Evolutionary conservation across 345 rosid species (phyloP), one percentile per base, ranked within the genome.

Genomic region (Pistacia atlantica): DNA sequence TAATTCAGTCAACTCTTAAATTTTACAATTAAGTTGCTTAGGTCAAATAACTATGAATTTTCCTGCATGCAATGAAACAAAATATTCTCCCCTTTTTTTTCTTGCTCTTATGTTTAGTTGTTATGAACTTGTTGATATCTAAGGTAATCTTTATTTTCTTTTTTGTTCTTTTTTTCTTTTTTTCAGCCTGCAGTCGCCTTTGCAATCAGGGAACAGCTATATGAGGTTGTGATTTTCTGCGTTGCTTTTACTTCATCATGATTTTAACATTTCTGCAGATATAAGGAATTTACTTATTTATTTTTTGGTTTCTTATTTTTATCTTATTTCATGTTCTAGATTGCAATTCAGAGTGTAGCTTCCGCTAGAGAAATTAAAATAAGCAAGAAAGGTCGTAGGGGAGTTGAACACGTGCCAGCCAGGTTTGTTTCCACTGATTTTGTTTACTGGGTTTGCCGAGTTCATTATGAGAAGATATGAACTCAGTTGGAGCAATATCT

Each of bases 181-280:
- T 18, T 80, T 82, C 90, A 96, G 98, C 98, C 97, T 76, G 99
- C 99, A 68, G 81, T 96, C 83, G 95, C 97, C 73, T 93, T 92
- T 82, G 95, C 97, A 71, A 93, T 96, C 59, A 90, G 99, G 83
- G 98, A 93, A 84, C 97, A 96, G 74, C 90, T 96, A 71, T 93
- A 93, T 69, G 97, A 96, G 99, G 99, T 95, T 48, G 3, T 52
- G 49, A 16, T 45, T 66, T 35, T n/a, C 69, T 20, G 3, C 33
- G 8, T 38, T 54, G 61, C 35, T 72, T 77, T 22, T 51, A 57
- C 60, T 71, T 60, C 49, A 38, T 31, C 49, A 8, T 38, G 51
- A 42, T 20, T 55, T 3, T 7, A 10, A 12, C 8, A 48, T n/a
- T 55, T 20, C 9, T 12, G 18, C 6, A 45, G 22, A 28, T 70